Percentiles rank a stretch among this genome's conserved stretches.
phyloP scores from a whole-genome alignment of 2,329 filamentous ascomycete species.

The Tolypocladium cylindrosporum region DNA sequence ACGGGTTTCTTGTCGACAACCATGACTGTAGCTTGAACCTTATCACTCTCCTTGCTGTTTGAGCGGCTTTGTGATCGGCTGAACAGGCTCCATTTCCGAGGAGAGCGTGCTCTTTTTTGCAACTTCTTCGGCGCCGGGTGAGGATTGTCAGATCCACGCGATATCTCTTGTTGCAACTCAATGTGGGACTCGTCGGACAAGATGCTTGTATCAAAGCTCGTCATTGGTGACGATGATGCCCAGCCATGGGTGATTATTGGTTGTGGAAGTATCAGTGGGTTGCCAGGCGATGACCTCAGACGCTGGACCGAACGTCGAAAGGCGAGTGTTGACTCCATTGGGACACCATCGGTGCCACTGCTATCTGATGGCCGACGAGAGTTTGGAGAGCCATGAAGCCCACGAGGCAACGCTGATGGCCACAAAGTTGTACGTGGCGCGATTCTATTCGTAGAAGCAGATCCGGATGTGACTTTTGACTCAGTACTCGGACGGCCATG shows the following conservation, averaged over 20 bases:
- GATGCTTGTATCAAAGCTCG: conserved; percentile 46
- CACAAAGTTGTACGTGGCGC: conserved; percentile 35
- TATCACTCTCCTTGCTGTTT: conserved; percentile 25
- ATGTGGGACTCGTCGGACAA: conserved; percentile 46
- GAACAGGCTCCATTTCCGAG: conserved; percentile 55
- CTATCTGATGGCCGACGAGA: conserved; percentile 41
- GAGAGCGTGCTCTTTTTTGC: conserved; percentile 43
- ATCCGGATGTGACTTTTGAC: conserved; percentile 28
- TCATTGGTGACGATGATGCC: conserved; percentile 37
- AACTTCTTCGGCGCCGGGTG: conserved; percentile 39
- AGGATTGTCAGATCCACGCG: conserved; percentile 17
- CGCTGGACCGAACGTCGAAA: conserved; percentile 46
- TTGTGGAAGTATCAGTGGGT: conserved; percentile 37
- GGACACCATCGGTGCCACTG: conserved; percentile 41
- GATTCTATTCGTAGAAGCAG: conserved; percentile 29
- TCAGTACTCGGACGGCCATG: conserved; percentile 31
- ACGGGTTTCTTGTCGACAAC: conserved; percentile 39
- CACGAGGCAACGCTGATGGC: conserved; percentile 42
- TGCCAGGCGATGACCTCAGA: conserved; percentile 33
- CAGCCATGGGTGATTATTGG: conserved; percentile 38
- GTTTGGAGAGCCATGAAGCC: conserved; percentile 10
- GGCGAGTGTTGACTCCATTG: conserved; percentile 41
- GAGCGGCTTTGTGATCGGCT: conserved; percentile 40
- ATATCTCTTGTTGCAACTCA: conserved; percentile 27
- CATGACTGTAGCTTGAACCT: conserved; percentile 38